These are phyloP conservation scores for Fremontodendron californicum DNA, from an alignment of 345 rosid genomes.

Conservation along the genomic window DNA sequence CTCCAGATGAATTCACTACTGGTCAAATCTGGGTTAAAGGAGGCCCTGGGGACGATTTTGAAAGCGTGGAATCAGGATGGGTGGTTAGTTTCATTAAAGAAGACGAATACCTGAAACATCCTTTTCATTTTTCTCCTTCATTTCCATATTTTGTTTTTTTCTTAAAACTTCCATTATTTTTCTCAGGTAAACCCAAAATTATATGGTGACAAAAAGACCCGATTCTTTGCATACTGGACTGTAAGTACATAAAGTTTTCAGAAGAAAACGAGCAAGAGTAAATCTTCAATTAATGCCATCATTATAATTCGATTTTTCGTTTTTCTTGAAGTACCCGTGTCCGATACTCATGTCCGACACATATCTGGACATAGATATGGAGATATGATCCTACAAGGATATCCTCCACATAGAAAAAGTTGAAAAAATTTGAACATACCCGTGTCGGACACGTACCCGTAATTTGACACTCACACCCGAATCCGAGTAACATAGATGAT, in stretches of 20 bases:
- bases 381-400: too few relatives aligned
- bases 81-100: slow-evolving; percentile 27
- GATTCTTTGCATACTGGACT: slow-evolving; percentile 7
- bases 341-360: too few relatives aligned
- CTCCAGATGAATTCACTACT: slow-evolving; percentile 27
- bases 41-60: slow-evolving; percentile 26
- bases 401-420: too few relatives aligned
- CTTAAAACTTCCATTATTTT: neutral
- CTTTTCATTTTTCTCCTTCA: slow-evolving; percentile 21
- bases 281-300: neutral
- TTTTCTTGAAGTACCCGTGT: too few relatives aligned
- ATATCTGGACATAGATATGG: too few relatives aligned
- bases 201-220: neutral
- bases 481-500: too few relatives aligned
- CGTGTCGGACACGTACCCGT: too few relatives aligned
- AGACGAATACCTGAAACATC: slow-evolving; percentile 27
- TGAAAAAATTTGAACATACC: too few relatives aligned
- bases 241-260: neutral
- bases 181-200: neutral
- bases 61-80: slow-evolving; percentile 55
- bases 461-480: too few relatives aligned
- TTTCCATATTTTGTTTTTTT: neutral
- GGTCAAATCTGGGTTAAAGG: slow-evolving; percentile 43
- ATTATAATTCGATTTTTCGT: too few relatives aligned
- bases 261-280: neutral